Base-by-base conservation (phyloP, 2,329 filamentous ascomycete species). In the Ramichloridium luteum region DNA sequence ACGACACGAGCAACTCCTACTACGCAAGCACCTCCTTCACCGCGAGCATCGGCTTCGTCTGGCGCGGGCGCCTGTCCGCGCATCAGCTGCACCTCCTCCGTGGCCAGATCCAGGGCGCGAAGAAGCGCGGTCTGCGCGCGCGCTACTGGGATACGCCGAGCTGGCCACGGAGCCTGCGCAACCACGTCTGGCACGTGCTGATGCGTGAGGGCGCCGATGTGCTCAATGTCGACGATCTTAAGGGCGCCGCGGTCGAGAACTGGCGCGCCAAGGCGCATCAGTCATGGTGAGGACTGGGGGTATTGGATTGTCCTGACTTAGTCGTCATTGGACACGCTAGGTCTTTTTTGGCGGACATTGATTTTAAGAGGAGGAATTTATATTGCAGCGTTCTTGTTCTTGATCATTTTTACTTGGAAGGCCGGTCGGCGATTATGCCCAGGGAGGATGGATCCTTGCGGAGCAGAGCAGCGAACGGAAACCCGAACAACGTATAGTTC, bases 1-100 rank as follows among this genome's bases (percentile, higher is more conserved):
- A 67, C 54, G 62, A 64, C 45, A 35, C 46, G 1, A 55, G 57
- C 12, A 82, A 79, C 50, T 77, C 73, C 3, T 76, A 73, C 55
- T 82, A 80, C 51, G 73, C 77, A 12, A 76, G 70, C 28, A 64
- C 67, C 3, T 65, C 69, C 11, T 76, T 81, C 47, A 55, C 53
- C 12, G 47, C 53, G 3, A 51, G 65, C 1, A 60, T 82, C 10
- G 77, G 53, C 3, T 47, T 46, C 36, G 38, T 50, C 27, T 64
- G 52, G 59, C 62, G 50, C 47, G 65, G 63, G 3, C 56, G 55
- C 3, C 49, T 80, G 2, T 64, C 58, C 0, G 34, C 50, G 1
- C 34, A 41, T 3, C 69, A 74, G 40, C 49, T 67, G 28, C 43
- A 59, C 0, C 48, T 54, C 9, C 57, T 75, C 36, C 56, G 68